phyloP scores from a whole-genome alignment of 176 grass and related monocot genomes.

The Saccharum officinarum region DNA sequence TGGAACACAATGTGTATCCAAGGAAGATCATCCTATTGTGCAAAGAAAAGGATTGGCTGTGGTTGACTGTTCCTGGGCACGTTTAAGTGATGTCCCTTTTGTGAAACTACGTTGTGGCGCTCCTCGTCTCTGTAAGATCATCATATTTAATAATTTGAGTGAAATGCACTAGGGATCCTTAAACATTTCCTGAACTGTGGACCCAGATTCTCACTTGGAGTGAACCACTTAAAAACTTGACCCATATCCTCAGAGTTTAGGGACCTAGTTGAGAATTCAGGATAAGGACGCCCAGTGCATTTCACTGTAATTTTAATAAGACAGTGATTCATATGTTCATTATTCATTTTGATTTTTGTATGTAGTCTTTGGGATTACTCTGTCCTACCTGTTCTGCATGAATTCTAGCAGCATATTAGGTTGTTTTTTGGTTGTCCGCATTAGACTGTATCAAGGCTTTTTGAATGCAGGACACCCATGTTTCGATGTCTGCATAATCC shows the following conservation, averaged over 20 bases:
- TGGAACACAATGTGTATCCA: conserved; percentile 90
- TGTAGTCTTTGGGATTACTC: neutral
- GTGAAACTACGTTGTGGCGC: conserved; percentile 91
- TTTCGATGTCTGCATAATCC: neutral
- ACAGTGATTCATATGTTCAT: neutral
- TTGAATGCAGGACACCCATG: neutral
- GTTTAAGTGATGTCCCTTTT: conserved; percentile 92
- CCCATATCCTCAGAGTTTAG: neutral
- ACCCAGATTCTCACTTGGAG: neutral
- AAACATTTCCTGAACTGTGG: neutral
- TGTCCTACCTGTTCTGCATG: conserved; percentile 2
- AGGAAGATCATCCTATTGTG: conserved; percentile 74
- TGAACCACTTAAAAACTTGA: neutral
- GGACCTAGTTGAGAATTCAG: neutral
- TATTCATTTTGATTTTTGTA: neutral
- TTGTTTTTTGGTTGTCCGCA: neutral
- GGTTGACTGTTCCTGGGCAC: conserved; percentile 98
- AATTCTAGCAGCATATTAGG: neutral
- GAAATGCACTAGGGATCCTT: neutral
- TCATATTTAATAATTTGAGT: neutral
- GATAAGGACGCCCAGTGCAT: neutral
- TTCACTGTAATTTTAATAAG: neutral
- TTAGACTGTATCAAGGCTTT: neutral
- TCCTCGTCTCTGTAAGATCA: conserved; percentile 85
- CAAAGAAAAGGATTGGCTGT: conserved; percentile 92